phyloP scores from a whole-genome alignment of 169 alveolate genomes.

The Amoebophrya sp. region DNA sequence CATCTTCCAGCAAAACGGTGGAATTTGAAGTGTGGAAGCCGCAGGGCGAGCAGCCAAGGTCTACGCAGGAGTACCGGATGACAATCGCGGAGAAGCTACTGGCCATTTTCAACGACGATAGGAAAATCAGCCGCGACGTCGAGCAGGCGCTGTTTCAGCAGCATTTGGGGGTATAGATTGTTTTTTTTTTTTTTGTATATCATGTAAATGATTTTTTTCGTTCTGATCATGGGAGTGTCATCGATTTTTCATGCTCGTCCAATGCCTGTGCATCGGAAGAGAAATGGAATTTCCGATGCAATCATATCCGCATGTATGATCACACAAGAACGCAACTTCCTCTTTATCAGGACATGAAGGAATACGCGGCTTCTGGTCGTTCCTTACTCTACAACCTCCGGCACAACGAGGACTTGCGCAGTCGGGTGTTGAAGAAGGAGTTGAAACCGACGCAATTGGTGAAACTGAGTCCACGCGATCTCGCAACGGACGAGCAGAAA shows the following conservation, averaged over 20 bases:
- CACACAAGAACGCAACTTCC: neutral
- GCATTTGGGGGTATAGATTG: neutral
- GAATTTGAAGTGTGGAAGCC: neutral
- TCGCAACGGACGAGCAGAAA: neutral
- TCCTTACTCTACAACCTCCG: neutral
- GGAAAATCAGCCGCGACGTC: neutral
- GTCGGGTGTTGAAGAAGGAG: neutral
- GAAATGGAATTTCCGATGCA: too few relatives aligned
- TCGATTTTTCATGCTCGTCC: neutral
- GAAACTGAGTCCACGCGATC: neutral
- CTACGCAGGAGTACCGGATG: neutral
- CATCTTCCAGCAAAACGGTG: neutral
- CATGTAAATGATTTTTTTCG: neutral
- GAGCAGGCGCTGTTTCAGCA: neutral
- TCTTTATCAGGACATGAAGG: neutral
- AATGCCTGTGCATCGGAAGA: too few relatives aligned
- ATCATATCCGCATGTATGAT: too few relatives aligned
- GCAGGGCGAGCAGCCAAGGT: neutral
- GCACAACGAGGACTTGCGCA: neutral
- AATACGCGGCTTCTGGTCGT: neutral
- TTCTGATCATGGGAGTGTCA: neutral
- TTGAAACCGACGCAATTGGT: neutral
- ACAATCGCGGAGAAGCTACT: neutral
- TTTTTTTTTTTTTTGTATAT: too few relatives aligned
- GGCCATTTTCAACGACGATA: neutral